Conservation (phyloP, 2,329 filamentous ascomycete species). For the Hirsutella rhossiliensis region DNA sequence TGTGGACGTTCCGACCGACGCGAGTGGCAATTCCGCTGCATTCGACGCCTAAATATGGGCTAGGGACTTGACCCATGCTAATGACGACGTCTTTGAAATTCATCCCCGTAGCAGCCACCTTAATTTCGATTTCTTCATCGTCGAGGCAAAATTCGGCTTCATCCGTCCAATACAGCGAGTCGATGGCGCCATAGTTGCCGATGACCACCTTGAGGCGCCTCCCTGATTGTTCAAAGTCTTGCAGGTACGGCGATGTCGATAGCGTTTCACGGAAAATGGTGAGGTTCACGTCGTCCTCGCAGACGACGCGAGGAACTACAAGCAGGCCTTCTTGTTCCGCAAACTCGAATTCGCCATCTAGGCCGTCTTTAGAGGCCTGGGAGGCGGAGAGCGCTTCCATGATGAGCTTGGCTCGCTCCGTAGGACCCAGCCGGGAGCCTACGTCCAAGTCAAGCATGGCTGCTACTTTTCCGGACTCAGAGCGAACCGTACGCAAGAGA, state of each 20-base stretch:
- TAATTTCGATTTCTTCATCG: slow-evolving; percentile 27
- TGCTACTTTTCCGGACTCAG: slow-evolving; percentile 31
- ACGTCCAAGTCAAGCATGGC: slow-evolving; percentile 33
- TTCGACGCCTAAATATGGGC: slow-evolving; percentile 25
- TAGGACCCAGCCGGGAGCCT: slow-evolving; percentile 14
- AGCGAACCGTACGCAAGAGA: slow-evolving; percentile 31
- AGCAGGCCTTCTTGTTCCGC: slow-evolving; percentile 14
- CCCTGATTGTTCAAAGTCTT: slow-evolving; percentile 24
- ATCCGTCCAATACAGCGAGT: slow-evolving; percentile 27
- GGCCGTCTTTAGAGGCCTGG: slow-evolving; percentile 6
- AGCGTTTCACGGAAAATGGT: slow-evolving; percentile 14
- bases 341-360: slow-evolving; percentile 14
- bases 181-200: slow-evolving; percentile 22
- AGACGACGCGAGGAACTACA: slow-evolving; percentile 15
- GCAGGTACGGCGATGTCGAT: slow-evolving; percentile 13
- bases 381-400: slow-evolving; percentile 12
- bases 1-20: slow-evolving; percentile 48
- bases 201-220: slow-evolving; percentile 25
- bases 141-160: slow-evolving; percentile 14
- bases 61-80: slow-evolving; percentile 24
- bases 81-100: slow-evolving; percentile 35
- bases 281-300: slow-evolving; percentile 12
- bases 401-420: slow-evolving; percentile 18
- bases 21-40: slow-evolving; percentile 25
- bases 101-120: slow-evolving; percentile 28